Evolutionary conservation across 345 rosid species (phyloP).

Genomic region (Heritiera fomes): DNA sequence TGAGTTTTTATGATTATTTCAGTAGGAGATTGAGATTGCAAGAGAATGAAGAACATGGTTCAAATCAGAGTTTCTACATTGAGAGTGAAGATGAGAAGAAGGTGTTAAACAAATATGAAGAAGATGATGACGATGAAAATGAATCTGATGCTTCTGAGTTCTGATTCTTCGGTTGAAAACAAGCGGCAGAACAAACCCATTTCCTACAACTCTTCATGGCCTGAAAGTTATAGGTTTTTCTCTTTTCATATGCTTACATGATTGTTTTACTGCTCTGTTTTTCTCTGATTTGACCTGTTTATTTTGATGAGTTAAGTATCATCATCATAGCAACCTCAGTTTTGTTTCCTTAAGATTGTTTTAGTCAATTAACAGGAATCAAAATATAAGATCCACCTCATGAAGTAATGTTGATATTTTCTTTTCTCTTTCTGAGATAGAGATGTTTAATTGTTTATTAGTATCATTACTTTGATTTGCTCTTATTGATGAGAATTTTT

Average conservation of each 20-base stretch:
- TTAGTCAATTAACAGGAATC: too few species aligned
- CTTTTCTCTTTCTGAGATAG: too few species aligned
- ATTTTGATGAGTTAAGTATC: neutral
- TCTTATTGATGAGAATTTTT: neutral
- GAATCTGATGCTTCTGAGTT: conserved; percentile 56
- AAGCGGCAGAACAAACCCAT: conserved; percentile 46
- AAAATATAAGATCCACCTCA: too few species aligned
- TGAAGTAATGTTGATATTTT: too few species aligned
- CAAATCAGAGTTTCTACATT: conserved; percentile 69
- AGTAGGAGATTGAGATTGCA: neutral
- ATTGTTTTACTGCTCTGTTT: conserved; percentile 5
- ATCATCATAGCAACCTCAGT: neutral
- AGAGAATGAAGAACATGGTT: conserved; percentile 53
- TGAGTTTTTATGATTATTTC: neutral
- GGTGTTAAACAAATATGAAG: conserved; percentile 27
- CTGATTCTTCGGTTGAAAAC: conserved; percentile 40
- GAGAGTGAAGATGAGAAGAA: conserved; percentile 84
- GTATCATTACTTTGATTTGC: too few species aligned
- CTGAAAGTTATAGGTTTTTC: conserved; percentile 85
- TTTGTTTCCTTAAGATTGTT: neutral
- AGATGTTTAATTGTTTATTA: neutral
- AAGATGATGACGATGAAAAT: conserved; percentile 42
- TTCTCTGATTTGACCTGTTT: neutral
- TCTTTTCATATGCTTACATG: neutral
- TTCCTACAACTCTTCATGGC: conserved; percentile 81